Percentiles rank a stretch among this genome's conserved stretches.
Conservation (phyloP, 768 basidiomycete genomes). For the Boletus subparvulus region DNA sequence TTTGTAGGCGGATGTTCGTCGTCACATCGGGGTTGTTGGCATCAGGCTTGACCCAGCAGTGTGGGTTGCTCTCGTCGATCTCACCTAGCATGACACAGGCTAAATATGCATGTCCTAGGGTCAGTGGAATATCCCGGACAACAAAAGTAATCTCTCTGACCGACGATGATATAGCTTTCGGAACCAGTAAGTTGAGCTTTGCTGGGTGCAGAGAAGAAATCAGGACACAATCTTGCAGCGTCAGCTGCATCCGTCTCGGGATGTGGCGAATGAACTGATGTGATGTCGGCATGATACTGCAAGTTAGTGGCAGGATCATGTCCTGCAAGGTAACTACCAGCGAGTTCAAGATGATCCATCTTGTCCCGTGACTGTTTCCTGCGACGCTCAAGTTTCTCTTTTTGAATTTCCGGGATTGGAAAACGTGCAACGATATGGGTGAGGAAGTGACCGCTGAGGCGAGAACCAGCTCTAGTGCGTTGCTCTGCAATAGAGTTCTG, state of each 20-base stretch:
- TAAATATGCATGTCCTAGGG: background rate
- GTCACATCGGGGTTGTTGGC: conserved; percentile 4
- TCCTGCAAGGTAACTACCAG: conserved; percentile 10
- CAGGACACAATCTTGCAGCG: conserved; percentile 15
- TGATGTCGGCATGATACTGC: conserved; percentile 14
- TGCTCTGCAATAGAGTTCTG: conserved; percentile 16
- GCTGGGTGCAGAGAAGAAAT: conserved; percentile 16
- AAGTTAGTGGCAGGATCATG: background rate
- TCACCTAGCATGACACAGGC: conserved; percentile 9
- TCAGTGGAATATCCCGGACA: background rate
- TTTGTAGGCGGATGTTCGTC: conserved; percentile 11
- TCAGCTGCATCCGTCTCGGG: conserved; percentile 11
- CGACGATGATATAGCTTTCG: conserved; percentile 2
- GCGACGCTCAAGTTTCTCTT: too few relatives aligned
- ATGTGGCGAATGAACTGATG: conserved; percentile 10
- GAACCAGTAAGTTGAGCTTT: conserved; percentile 11
- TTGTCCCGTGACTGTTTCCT: too few relatives aligned
- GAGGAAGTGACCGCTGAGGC: conserved; percentile 18
- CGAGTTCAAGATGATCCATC: background rate
- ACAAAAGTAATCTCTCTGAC: background rate
- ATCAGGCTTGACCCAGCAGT: background rate
- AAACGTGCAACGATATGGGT: conserved; percentile 8
- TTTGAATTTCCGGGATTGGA: background rate
- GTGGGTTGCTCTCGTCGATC: conserved; percentile 1
- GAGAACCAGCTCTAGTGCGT: conserved; percentile 12